These are phyloP conservation scores for Camellia japonica DNA, from an alignment of 148 eudicot genomes.

Conservation along the genomic window DNA sequence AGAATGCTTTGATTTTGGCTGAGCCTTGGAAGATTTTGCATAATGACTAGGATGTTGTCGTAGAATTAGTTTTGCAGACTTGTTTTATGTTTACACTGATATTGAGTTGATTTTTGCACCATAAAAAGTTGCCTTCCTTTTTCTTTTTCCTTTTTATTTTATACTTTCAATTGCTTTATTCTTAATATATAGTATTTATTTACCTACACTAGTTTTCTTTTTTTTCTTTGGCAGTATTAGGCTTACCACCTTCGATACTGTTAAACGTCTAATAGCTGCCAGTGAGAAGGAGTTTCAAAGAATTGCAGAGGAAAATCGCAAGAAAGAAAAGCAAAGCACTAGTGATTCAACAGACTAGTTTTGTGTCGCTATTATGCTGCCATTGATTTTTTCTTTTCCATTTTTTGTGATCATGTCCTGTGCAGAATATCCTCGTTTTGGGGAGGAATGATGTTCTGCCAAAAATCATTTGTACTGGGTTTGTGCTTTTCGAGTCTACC, in stretches of 20 bases:
- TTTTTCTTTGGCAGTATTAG: conserved; percentile 65
- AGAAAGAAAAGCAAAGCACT: conserved; percentile 33
- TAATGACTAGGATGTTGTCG: no score
- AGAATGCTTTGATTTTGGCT: no score
- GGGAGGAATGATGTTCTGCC: conserved; percentile 4
- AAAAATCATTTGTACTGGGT: background rate
- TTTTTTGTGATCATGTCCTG: conserved; percentile 1
- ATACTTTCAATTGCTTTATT: background rate
- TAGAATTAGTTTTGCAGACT: background rate
- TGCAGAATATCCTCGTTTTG: background rate
- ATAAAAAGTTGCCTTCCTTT: background rate
- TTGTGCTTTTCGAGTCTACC: background rate
- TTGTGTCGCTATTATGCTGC: background rate
- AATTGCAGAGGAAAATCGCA: conserved; percentile 59
- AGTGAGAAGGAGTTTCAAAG: conserved; percentile 69
- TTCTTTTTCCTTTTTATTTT: background rate
- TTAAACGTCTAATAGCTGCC: conserved; percentile 65
- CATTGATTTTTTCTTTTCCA: background rate
- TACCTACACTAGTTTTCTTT: background rate
- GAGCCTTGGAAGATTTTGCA: no score
- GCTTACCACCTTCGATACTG: conserved; percentile 85
- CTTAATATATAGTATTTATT: background rate
- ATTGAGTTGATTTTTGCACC: background rate
- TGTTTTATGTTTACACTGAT: background rate
- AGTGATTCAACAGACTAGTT: conserved; percentile 20